phyloP scores from a whole-genome alignment of 2,329 filamentous ascomycete species.

The Parastagonospora nodorum region DNA sequence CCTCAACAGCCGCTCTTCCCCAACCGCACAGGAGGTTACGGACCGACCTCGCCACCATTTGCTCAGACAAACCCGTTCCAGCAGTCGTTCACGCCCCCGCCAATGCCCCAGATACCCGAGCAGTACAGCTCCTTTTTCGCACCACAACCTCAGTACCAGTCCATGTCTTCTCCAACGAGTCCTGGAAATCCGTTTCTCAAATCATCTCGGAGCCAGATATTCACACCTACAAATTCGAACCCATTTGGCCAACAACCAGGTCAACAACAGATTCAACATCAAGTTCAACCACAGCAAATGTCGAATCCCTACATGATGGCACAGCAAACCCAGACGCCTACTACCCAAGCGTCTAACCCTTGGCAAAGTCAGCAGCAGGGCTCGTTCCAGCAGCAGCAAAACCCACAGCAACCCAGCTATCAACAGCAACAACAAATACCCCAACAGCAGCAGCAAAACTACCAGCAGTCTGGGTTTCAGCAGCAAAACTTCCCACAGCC shows the following conservation, averaged over 20 bases:
- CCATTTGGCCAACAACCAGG: constrained; percentile 45
- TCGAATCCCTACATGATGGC: constrained; percentile 32
- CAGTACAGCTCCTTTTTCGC: constrained; percentile 44
- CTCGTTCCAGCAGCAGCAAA: constrained; percentile 1
- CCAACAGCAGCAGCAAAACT: constrained; percentile 14
- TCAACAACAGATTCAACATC: constrained; percentile 22
- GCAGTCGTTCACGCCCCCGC: constrained; percentile 48
- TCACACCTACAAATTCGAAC: constrained; percentile 44
- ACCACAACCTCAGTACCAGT: constrained; percentile 42
- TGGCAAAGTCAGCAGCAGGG: constrained; percentile 29
- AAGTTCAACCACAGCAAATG: constrained; percentile 25
- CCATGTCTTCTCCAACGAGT: constrained; percentile 46
- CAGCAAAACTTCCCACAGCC: constrained; percentile 11
- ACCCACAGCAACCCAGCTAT: constrained; percentile 20
- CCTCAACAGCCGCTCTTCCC: constrained; percentile 64
- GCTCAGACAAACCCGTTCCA: constrained; percentile 48
- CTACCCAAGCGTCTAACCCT: constrained; percentile 24
- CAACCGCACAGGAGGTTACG: constrained; percentile 71
- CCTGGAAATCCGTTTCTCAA: constrained; percentile 53
- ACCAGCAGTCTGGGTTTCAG: constrained; percentile 20
- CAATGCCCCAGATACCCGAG: constrained; percentile 48
- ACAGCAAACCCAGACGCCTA: constrained; percentile 17
- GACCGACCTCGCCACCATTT: constrained; percentile 45
- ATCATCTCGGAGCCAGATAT: constrained; percentile 49
- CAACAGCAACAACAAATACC: constrained; percentile 19